Evolutionary conservation across 352 stramenopile genomes (phyloP).

Genomic region (Phytophthora quininea): DNA sequence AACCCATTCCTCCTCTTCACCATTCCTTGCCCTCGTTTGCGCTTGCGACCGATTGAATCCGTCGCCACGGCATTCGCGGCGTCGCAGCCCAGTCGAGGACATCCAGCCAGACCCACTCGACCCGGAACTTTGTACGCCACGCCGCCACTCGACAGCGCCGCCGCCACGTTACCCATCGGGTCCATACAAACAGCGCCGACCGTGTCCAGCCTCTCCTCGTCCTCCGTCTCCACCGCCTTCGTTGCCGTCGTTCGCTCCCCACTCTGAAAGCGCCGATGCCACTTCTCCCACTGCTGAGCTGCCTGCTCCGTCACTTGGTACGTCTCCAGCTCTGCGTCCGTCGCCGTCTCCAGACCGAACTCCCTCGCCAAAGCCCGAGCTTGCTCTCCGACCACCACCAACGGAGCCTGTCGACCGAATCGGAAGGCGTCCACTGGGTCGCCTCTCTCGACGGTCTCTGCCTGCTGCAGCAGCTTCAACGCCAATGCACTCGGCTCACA

Average conservation of each 20-base stretch:
- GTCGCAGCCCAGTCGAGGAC: constrained; percentile 65
- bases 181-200: constrained; percentile 73
- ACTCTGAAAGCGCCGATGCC: constrained; percentile 39
- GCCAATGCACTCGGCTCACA: constrained; percentile 53
- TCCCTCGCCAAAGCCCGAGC: constrained; percentile 34
- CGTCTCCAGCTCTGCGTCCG: constrained; percentile 21
- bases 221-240: background rate
- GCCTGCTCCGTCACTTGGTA: constrained; percentile 51
- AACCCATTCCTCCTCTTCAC: constrained; percentile 38
- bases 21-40: constrained; percentile 26
- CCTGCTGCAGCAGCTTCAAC: constrained; percentile 44
- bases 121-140: constrained; percentile 71
- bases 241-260: background rate
- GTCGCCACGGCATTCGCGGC: constrained; percentile 36
- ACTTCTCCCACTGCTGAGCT: constrained; percentile 51
- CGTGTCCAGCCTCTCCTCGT: constrained; percentile 47
- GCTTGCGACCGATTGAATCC: background rate
- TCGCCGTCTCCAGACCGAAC: constrained; percentile 47
- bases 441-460: background rate
- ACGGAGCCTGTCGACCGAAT: constrained; percentile 55
- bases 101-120: constrained; percentile 67
- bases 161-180: constrained; percentile 51
- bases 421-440: constrained; percentile 18
- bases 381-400: constrained; percentile 63
- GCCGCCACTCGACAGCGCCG: constrained; percentile 69